Conservation (phyloP, 1,139 yeast species). For the Zygoascus sp. region DNA sequence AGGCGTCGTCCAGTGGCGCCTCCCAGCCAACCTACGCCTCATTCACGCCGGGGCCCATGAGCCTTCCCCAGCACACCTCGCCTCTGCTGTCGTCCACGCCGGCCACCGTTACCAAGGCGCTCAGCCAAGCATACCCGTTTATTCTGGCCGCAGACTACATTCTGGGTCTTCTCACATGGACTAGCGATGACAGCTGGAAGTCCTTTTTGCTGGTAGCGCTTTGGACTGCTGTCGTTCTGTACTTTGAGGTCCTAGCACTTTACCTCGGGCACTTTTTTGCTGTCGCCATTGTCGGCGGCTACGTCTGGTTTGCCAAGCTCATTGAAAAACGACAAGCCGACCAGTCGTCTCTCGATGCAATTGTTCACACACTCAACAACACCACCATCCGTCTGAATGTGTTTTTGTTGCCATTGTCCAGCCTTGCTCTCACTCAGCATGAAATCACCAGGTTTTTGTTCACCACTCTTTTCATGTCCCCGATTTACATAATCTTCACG, state of each 20-base stretch:
- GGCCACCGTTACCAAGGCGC: slow-evolving; percentile 80
- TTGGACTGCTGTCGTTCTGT: slow-evolving; percentile 58
- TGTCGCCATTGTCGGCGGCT: slow-evolving; percentile 62
- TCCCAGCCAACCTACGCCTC: slow-evolving; percentile 29
- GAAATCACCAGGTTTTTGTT: slow-evolving; percentile 76
- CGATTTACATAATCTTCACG: slow-evolving; percentile 68
- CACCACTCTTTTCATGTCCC: slow-evolving; percentile 81
- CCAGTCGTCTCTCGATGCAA: slow-evolving; percentile 83
- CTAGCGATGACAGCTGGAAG: slow-evolving; percentile 78
- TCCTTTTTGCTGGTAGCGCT: slow-evolving; percentile 58
- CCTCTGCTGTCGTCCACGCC: slow-evolving; percentile 57
- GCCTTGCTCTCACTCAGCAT: slow-evolving; percentile 62
- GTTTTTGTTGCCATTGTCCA: slow-evolving; percentile 70
- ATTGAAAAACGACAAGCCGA: slow-evolving; percentile 47
- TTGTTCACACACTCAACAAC: slow-evolving; percentile 73
- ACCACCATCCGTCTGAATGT: slow-evolving; percentile 74
- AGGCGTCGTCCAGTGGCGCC: slow-evolving; percentile 13
- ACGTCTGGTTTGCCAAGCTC: slow-evolving; percentile 46
- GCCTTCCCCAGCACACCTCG: slow-evolving; percentile 36
- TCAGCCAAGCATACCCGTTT: slow-evolving; percentile 79
- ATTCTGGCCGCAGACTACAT: slow-evolving; percentile 64
- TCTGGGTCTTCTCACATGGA: slow-evolving; percentile 82
- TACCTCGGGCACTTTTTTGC: slow-evolving; percentile 78
- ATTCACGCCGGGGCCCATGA: slow-evolving; percentile 32
- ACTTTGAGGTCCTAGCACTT: slow-evolving; percentile 66